Base-by-base conservation (phyloP, 208 protist species). In the Giardia muris region DNA sequence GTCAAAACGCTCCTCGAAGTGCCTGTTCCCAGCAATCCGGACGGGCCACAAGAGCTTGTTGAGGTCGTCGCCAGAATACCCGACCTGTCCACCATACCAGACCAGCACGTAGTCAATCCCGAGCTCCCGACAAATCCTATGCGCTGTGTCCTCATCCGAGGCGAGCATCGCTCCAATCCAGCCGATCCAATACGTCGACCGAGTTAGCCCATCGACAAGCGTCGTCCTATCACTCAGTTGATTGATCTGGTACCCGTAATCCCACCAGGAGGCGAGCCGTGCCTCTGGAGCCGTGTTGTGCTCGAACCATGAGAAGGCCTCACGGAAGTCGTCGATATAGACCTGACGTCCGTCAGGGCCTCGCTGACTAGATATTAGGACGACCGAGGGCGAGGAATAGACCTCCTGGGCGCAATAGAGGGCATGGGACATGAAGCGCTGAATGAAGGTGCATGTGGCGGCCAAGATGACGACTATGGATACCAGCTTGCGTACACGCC, bases 341-440 rank as follows among this genome's bases (percentile, higher is more conserved):
- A n/a, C 44, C 2, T 44, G 2, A 1, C 0, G 3, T 10, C 92
- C 92, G 47, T 92, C n/a, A 3, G 19, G 45, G 10, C 4, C 0
- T 45, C 10, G 39, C 39, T 2, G 10, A 42, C 39, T 90, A 76
- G 57, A 76, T 39, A 91, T 39, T 10, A 95, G 46, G 2, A 95
- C 92, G 45, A 96, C 93, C 22, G 94, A 95, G 4, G 94, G 94
- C 3, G 95, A 97, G 0, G 97, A 97, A 94, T 98, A 98, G 0
- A 96, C 96, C 48, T 96, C 94, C 39, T 94, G 92, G 4, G 96
- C 96, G 1, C 97, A 95, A 45, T 90, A 94, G 19, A 94, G n/a
- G n/a, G 76, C 67, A 67, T 94, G 93, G 2, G 44, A 10, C 0
- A n/a, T 86, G 92, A 93, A 93, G 39, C 57, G 2, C 22, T 76